These are phyloP conservation scores for Talaromyces amestolkiae DNA, from an alignment of 2,329 filamentous ascomycete genomes.

Conservation along the genomic window DNA sequence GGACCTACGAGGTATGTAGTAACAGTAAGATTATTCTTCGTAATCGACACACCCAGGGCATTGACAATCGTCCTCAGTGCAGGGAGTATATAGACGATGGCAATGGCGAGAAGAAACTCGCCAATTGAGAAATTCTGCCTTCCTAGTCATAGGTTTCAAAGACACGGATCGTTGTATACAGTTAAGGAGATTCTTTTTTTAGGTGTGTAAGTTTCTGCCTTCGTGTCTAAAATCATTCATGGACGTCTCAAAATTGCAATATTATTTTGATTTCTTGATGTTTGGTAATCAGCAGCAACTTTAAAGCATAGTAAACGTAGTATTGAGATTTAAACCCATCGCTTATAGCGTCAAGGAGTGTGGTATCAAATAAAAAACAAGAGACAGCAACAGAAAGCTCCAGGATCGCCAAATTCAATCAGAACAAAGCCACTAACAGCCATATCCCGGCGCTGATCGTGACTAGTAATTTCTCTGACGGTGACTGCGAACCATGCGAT, in stretches of 20 bases:
- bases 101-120: too few relatives aligned
- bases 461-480: not conserved
- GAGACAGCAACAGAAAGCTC: not conserved
- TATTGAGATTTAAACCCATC: not conserved
- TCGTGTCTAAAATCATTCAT: not conserved
- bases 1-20: too few relatives aligned
- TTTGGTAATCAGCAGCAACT: not conserved
- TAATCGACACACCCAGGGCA: too few relatives aligned
- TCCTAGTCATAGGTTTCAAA: too few relatives aligned
- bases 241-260: not conserved
- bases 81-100: too few relatives aligned
- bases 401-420: not conserved
- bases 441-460: not conserved
- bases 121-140: too few relatives aligned
- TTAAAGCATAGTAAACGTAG: too few relatives aligned
- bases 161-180: not conserved
- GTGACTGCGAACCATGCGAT: not conserved
- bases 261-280: not conserved
- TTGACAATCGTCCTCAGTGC: too few relatives aligned
- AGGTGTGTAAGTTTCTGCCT: not conserved
- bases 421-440: not conserved
- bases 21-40: too few relatives aligned
- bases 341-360: not conserved
- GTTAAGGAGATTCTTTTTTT: not conserved
- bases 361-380: not conserved